phyloP scores from a whole-genome alignment of 1,139 yeast genomes.

The Hyphopichia burtonii region DNA sequence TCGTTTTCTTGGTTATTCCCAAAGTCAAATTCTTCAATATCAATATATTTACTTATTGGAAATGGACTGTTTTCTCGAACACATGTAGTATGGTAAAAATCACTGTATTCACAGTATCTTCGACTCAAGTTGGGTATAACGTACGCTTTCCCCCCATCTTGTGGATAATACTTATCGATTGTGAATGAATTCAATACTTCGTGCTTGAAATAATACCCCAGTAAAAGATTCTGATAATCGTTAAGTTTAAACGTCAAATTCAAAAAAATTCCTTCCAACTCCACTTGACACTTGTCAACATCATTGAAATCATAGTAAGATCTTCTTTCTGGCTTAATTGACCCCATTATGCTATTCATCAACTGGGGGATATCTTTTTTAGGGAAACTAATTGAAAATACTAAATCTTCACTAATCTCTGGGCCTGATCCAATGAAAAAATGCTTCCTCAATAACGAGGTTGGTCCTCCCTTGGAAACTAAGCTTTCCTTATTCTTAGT shows the following conservation, averaged over 20 bases:
- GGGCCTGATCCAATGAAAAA: slow-evolving; percentile 2
- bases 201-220: slow-evolving; percentile 9
- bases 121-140: background rate
- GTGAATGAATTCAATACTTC: background rate
- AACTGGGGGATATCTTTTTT: background rate
- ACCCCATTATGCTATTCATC: background rate
- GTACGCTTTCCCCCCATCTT: background rate
- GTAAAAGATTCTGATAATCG: slow-evolving; percentile 10
- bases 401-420: background rate
- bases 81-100: background rate
- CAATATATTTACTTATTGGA: background rate
- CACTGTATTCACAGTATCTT: background rate
- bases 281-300: slow-evolving; percentile 11
- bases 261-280: slow-evolving; percentile 13
- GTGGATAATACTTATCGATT: background rate
- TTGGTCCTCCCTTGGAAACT: slow-evolving; percentile 12
- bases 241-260: slow-evolving; percentile 11
- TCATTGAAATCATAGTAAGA: slow-evolving; percentile 9
- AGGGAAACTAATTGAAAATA: slow-evolving; percentile 11
- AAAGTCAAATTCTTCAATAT: background rate
- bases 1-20: background rate
- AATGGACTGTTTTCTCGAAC: background rate
- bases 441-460: slow-evolving; percentile 8
- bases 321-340: background rate
- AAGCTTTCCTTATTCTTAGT: slow-evolving; percentile 12